These are phyloP conservation scores for Cercospora beticola DNA, from an alignment of 2,329 filamentous ascomycete species.

Conservation along the genomic window DNA sequence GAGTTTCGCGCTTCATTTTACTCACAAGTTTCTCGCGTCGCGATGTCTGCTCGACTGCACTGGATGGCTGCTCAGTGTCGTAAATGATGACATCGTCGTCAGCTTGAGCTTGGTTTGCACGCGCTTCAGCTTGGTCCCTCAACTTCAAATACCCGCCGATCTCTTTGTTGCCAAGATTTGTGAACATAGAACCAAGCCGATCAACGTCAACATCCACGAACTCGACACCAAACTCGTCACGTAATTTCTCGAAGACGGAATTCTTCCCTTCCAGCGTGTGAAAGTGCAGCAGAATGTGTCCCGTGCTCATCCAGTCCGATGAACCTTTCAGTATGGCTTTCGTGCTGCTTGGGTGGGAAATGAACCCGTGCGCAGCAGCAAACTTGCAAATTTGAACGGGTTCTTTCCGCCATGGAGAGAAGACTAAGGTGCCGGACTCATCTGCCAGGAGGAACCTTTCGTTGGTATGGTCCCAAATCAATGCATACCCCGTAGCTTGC, in stretches of 20 bases:
- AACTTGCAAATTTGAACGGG: constrained; percentile 9
- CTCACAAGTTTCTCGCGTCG: background rate
- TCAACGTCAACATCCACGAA: too few relatives aligned
- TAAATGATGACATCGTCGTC: constrained; percentile 19
- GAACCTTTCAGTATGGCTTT: constrained; percentile 18
- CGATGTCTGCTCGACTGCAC: background rate
- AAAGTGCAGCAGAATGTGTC: constrained; percentile 18
- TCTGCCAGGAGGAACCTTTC: background rate
- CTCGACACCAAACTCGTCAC: too few relatives aligned
- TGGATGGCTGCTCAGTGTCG: background rate
- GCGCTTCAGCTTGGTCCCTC: too few relatives aligned
- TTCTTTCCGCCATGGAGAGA: background rate
- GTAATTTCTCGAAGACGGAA: too few relatives aligned
- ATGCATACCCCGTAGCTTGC: background rate
- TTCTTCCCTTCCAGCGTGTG: too few relatives aligned
- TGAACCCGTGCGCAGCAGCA: background rate
- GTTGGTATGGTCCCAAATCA: constrained; percentile 13
- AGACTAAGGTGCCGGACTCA: background rate
- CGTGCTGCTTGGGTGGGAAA: background rate
- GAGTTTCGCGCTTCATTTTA: constrained; percentile 11
- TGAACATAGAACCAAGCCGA: too few relatives aligned
- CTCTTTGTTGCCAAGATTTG: too few relatives aligned
- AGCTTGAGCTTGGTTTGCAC: background rate
- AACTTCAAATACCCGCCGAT: too few relatives aligned
- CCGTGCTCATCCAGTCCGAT: constrained; percentile 3